Conservation (phyloP, 495 filamentous ascomycete species). For the Aspergillus nanangensis region DNA sequence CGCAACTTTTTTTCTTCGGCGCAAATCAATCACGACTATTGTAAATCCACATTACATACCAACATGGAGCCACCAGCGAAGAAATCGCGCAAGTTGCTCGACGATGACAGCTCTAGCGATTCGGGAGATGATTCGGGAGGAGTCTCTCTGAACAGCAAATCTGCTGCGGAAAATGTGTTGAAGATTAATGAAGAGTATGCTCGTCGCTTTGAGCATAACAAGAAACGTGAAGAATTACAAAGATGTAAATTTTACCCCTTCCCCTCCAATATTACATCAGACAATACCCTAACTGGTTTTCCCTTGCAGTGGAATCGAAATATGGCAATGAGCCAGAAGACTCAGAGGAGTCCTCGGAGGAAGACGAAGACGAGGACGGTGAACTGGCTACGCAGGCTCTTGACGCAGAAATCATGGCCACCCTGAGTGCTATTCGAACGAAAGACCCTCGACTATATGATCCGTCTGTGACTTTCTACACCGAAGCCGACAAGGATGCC, state of each 20-base stretch:
- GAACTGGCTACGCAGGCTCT: constrained; percentile 74
- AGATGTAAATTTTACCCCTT: constrained; percentile 54
- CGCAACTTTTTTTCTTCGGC: constrained; percentile 27
- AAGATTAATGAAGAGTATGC: constrained; percentile 92
- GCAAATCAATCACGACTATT: neutral
- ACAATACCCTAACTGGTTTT: constrained; percentile 8
- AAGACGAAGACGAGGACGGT: constrained; percentile 87
- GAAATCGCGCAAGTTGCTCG: constrained; percentile 40
- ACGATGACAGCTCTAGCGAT: constrained; percentile 53
- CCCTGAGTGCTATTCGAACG: constrained; percentile 75
- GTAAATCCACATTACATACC: too few species aligned
- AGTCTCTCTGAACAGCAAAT: constrained; percentile 30
- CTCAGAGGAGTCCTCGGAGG: constrained; percentile 58
- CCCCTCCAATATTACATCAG: neutral
- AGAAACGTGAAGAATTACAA: constrained; percentile 87
- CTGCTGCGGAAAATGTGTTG: constrained; percentile 40
- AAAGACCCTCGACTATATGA: constrained; percentile 93
- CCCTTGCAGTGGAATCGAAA: constrained; percentile 72
- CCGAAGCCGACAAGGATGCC: constrained; percentile 50
- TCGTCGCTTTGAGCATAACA: constrained; percentile 88
- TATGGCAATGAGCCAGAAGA: constrained; percentile 57
- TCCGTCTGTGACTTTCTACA: constrained; percentile 69
- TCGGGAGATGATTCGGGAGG: constrained; percentile 50
- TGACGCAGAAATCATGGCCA: constrained; percentile 81
- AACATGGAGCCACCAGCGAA: constrained; percentile 46